A percentile compares a stretch with the other conserved stretches of the same genome.
These are phyloP conservation scores for Kwoniella dendrophila DNA, from an alignment of 768 basidiomycete species.

Conservation along the genomic window DNA sequence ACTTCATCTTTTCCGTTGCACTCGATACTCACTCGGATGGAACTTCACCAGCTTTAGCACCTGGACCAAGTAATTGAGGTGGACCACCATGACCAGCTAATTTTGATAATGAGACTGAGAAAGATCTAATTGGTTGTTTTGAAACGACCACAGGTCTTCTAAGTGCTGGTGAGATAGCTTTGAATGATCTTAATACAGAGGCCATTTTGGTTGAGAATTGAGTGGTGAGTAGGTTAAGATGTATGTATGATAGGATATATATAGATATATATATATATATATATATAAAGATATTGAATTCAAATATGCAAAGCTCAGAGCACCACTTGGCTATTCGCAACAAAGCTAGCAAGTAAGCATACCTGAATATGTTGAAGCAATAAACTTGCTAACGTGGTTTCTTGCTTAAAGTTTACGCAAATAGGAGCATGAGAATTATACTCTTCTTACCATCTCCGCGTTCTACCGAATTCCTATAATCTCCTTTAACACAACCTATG, in stretches of 20 bases:
- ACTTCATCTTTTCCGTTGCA: neutral
- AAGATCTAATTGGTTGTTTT: slow-evolving; percentile 25
- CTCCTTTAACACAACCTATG: too few relatives aligned
- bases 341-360: slow-evolving; percentile 1
- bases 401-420: too few relatives aligned
- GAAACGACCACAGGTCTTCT: slow-evolving; percentile 17
- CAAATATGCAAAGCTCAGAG: too few relatives aligned
- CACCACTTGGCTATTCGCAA: too few relatives aligned
- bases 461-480: neutral
- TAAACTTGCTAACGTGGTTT: slow-evolving; percentile 4
- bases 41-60: slow-evolving; percentile 51
- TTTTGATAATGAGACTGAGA: slow-evolving; percentile 39
- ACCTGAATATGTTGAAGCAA: neutral
- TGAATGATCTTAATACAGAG: slow-evolving; percentile 37
- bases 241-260: neutral
- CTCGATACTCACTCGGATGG: slow-evolving; percentile 51
- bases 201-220: slow-evolving; percentile 33
- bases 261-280: neutral
- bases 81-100: slow-evolving; percentile 48
- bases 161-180: slow-evolving; percentile 19
- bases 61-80: slow-evolving; percentile 52
- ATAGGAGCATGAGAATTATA: neutral
- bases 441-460: neutral
- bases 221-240: slow-evolving; percentile 21
- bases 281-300: neutral